Conservation (phyloP, 345 rosid species). For the Gossypium mustelinum region DNA sequence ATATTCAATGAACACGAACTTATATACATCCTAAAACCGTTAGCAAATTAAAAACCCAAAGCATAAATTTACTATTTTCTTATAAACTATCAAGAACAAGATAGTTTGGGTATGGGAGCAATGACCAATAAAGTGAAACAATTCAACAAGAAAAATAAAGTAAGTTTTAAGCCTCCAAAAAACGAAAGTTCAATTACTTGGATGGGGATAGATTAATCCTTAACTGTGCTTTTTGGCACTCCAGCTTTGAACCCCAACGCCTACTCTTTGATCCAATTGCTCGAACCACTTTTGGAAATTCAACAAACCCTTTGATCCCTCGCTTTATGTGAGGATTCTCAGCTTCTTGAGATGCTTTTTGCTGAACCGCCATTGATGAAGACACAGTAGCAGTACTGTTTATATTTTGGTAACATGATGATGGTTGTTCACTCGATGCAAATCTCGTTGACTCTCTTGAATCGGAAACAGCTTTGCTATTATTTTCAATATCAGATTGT, state of each 20-base stretch:
- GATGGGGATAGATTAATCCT: constrained; percentile 40
- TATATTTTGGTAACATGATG: constrained; percentile 15
- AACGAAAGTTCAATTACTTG: background rate
- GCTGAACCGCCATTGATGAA: constrained; percentile 24
- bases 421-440: constrained; percentile 16
- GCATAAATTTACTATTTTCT: constrained; percentile 5
- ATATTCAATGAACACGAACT: background rate
- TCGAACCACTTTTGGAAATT: constrained; percentile 71
- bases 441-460: constrained; percentile 21
- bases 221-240: constrained; percentile 73
- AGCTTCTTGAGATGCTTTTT: constrained; percentile 37
- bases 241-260: constrained; percentile 74
- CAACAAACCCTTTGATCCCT: constrained; percentile 89
- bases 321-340: constrained; percentile 85
- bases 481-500: constrained; percentile 17
- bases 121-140: background rate
- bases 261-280: constrained; percentile 60
- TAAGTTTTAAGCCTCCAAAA: background rate
- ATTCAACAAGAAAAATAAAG: constrained; percentile 12
- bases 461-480: constrained; percentile 7
- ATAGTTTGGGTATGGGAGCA: background rate
- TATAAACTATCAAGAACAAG: background rate
- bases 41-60: constrained; percentile 19
- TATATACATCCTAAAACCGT: constrained; percentile 2
- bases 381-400: background rate